These are phyloP conservation scores for Rubus idaeus DNA, from an alignment of 306 rosid species.

Conservation along the genomic window DNA sequence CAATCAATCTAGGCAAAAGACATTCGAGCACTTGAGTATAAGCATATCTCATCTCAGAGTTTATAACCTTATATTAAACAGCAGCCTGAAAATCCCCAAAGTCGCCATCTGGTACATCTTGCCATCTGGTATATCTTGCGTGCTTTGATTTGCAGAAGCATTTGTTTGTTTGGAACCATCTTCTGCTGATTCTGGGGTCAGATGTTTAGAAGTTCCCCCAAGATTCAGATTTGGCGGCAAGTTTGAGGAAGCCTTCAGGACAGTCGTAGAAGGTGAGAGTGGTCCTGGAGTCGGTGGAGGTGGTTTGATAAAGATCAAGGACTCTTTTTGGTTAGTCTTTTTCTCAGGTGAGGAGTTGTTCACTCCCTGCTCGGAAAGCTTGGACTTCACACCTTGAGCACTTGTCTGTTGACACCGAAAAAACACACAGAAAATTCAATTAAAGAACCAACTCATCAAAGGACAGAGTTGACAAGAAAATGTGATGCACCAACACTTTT, in stretches of 20 bases:
- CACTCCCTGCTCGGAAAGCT: conserved; percentile 53
- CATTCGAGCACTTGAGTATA: conserved; percentile 15
- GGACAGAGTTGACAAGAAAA: conserved; percentile 15
- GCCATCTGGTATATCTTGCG: conserved; percentile 43
- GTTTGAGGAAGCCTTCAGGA: conserved; percentile 38
- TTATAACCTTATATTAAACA: conserved; percentile 35
- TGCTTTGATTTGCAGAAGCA: conserved; percentile 43
- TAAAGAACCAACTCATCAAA: background rate
- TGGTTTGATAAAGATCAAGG: conserved; percentile 51
- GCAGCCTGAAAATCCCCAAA: conserved; percentile 96
- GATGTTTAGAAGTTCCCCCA: conserved; percentile 42
- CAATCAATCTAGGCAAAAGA: conserved; percentile 14
- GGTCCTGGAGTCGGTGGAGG: conserved; percentile 88
- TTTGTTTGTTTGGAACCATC: conserved; percentile 33
- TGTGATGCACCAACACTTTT: conserved; percentile 56
- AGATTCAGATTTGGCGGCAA: conserved; percentile 46
- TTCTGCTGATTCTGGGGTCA: conserved; percentile 25
- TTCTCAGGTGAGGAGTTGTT: conserved; percentile 47
- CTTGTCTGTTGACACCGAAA: conserved; percentile 53
- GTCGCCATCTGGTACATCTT: no score
- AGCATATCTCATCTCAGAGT: conserved; percentile 17
- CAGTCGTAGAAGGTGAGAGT: conserved; percentile 47
- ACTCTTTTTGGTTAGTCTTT: conserved; percentile 55
- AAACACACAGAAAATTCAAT: conserved; percentile 5
- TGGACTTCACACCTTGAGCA: conserved; percentile 53